A percentile compares a stretch with the other conserved stretches of the same genome.
Evolutionary conservation across 2,329 filamentous ascomycete genomes (phyloP).

Genomic region (Ceratocystis ficicola): DNA sequence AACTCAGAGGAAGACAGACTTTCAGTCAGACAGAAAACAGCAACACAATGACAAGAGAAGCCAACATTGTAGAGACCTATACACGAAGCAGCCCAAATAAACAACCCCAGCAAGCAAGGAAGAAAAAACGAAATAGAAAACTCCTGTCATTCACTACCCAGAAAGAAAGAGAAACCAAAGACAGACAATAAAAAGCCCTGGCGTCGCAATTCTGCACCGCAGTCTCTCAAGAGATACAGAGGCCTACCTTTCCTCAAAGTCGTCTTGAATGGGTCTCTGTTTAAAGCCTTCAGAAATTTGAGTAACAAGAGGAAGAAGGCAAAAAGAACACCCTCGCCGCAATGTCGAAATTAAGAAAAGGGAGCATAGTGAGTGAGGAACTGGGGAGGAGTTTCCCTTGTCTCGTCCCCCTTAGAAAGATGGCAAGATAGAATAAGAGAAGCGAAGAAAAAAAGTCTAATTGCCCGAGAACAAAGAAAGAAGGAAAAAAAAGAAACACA

Average conservation of each 20-base stretch:
- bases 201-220: too few relatives aligned
- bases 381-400: not conserved
- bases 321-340: not conserved
- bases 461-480: not conserved
- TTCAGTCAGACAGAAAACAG: not conserved
- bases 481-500: not conserved
- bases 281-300: too few relatives aligned
- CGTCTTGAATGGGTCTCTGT: too few relatives aligned
- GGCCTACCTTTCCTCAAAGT: too few relatives aligned
- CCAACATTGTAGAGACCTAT: not conserved
- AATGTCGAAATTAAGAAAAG: not conserved
- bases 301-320: not conserved
- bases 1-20: not conserved
- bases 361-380: not conserved
- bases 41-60: not conserved
- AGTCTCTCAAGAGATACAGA: not conserved
- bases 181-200: not conserved
- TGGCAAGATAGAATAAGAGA: not conserved
- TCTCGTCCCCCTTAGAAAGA: not conserved
- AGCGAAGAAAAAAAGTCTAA: not conserved
- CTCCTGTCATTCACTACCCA: not conserved
- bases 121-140: not conserved
- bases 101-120: not conserved
- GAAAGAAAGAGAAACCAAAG: not conserved
- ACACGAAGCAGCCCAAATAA: not conserved